A percentile compares a stretch with the other conserved stretches of the same genome.
Conservation (phyloP, 805 yeast species). For the Clavispora asparagi region DNA sequence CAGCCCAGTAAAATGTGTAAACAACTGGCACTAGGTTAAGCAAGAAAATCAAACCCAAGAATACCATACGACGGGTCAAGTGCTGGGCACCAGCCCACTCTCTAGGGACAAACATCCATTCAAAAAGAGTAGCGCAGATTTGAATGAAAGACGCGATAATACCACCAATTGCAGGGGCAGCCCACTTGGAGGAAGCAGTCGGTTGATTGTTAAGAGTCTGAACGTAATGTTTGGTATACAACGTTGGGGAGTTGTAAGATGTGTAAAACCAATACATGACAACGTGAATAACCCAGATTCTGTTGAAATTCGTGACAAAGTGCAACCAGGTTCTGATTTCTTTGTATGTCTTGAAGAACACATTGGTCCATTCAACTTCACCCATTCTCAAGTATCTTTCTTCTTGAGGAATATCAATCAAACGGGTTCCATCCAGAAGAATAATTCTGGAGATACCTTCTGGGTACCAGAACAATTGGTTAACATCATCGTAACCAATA, state of each 20-base stretch:
- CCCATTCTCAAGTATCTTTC: slow-evolving; percentile 89
- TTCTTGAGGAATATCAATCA: slow-evolving; percentile 82
- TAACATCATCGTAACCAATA: slow-evolving; percentile 95
- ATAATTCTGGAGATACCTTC: slow-evolving; percentile 94
- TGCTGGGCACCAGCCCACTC: slow-evolving; percentile 99
- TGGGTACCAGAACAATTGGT: slow-evolving; percentile 98
- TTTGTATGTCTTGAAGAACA: slow-evolving; percentile 73
- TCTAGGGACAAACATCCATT: slow-evolving; percentile 96
- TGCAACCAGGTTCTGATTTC: slow-evolving; percentile 79
- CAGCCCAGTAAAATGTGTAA: slow-evolving; percentile 79
- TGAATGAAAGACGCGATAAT: slow-evolving; percentile 77
- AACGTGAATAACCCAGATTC: slow-evolving; percentile 94
- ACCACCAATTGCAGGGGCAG: slow-evolving; percentile 91
- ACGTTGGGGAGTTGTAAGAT: slow-evolving; percentile 86
- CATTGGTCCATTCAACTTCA: slow-evolving; percentile 87
- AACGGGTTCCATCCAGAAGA: slow-evolving; percentile 86
- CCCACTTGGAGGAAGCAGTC: slow-evolving; percentile 87
- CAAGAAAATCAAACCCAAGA: slow-evolving; percentile 59
- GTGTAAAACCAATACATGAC: slow-evolving; percentile 91
- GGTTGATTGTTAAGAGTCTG: slow-evolving; percentile 85
- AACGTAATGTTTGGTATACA: slow-evolving; percentile 81
- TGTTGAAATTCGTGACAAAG: slow-evolving; percentile 63
- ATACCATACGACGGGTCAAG: slow-evolving; percentile 78
- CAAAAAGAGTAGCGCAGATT: slow-evolving; percentile 80
- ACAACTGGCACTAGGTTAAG: slow-evolving; percentile 82